Conservation (phyloP, 140 eudicot genomes). For the Erigeron philadelphicus region DNA sequence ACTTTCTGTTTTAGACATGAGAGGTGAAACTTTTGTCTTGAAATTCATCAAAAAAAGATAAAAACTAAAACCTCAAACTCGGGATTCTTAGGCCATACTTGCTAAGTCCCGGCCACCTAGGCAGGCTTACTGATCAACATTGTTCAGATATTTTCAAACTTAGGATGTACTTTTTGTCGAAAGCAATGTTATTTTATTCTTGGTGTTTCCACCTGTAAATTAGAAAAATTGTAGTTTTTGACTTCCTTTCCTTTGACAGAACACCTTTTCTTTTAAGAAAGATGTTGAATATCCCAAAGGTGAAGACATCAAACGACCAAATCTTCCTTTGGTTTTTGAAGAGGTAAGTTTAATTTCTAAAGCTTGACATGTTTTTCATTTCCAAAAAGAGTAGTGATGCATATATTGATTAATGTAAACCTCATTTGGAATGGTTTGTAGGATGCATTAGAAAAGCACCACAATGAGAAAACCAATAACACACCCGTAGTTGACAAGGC, state of each 20-base stretch:
- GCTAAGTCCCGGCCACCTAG: too few relatives aligned
- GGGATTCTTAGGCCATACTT: too few relatives aligned
- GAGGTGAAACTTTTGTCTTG: neutral
- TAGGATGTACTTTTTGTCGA: too few relatives aligned
- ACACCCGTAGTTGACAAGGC: slow-evolving; percentile 51
- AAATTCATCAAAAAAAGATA: too few relatives aligned
- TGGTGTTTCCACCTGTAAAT: neutral
- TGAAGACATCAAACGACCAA: slow-evolving; percentile 31
- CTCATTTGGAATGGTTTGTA: slow-evolving; percentile 18
- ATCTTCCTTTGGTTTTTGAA: slow-evolving; percentile 44
- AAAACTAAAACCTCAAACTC: too few relatives aligned
- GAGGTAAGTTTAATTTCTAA: slow-evolving; percentile 38
- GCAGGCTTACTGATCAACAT: too few relatives aligned
- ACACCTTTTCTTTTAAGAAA: slow-evolving; percentile 17
- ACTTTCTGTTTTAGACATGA: slow-evolving; percentile 1
- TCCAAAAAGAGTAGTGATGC: neutral
- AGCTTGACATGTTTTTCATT: neutral
- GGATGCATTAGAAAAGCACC: slow-evolving; percentile 26
- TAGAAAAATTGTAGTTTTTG: neutral
- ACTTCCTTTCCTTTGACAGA: slow-evolving; percentile 26
- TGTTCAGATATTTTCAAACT: too few relatives aligned
- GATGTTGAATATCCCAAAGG: slow-evolving; percentile 22
- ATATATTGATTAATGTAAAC: neutral
- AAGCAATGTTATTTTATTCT: too few relatives aligned
- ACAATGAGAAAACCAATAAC: slow-evolving; percentile 18